Conservation (phyloP, 345 rosid species). For the Citrus unshiu region DNA sequence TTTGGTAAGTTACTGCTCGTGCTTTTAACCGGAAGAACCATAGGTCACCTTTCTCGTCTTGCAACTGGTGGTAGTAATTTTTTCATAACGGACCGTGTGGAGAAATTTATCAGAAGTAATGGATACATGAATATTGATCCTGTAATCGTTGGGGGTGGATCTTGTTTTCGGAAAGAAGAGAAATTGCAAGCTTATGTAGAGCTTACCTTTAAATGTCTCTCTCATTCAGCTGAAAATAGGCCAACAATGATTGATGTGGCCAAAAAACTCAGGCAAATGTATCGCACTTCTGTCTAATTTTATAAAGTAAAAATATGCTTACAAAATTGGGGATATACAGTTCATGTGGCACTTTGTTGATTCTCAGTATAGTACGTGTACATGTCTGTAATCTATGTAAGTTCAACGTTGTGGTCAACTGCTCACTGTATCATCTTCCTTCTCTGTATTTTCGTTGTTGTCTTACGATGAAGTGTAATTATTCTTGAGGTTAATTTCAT, state of each 20-base stretch:
- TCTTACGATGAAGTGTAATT: too few species aligned
- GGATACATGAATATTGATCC: conserved; percentile 5
- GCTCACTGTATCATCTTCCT: too few species aligned
- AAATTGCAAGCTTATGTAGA: not conserved
- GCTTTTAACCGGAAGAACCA: not conserved
- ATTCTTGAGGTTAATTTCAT: too few species aligned
- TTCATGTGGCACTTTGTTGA: too few species aligned
- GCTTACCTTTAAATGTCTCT: not conserved
- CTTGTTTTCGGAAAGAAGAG: not conserved
- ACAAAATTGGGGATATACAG: too few species aligned
- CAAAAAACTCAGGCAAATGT: conserved; percentile 10
- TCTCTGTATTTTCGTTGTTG: too few species aligned
- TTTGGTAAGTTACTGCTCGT: not conserved
- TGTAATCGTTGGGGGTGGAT: not conserved
- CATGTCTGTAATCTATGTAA: too few species aligned
- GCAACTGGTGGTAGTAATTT: not conserved
- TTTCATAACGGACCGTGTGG: not conserved
- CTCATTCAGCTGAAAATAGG: not conserved
- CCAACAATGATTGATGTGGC: conserved; percentile 28
- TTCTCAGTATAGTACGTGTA: too few species aligned
- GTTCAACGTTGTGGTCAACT: too few species aligned
- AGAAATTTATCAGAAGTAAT: not conserved
- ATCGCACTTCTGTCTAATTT: not conserved
- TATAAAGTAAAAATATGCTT: not conserved
- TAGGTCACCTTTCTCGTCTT: too few species aligned